Percentiles rank a stretch among this genome's conserved stretches.
These are phyloP conservation scores for Paraconiothyrium sp. DNA, from an alignment of 2,329 filamentous ascomycete species.

Conservation along the genomic window DNA sequence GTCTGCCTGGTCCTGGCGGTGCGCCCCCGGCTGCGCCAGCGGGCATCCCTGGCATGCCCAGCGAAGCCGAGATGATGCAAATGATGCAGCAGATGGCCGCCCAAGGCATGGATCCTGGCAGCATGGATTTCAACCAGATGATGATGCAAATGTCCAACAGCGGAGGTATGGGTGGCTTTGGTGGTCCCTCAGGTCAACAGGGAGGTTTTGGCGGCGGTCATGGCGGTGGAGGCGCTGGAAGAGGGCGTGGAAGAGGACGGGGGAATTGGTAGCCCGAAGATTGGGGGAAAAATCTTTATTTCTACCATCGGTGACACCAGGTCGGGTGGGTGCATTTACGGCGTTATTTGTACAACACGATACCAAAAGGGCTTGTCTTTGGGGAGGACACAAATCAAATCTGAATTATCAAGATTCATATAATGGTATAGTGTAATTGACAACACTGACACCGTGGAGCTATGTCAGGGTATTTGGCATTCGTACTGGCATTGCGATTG, in stretches of 20 bases:
- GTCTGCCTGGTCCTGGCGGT: constrained; percentile 21
- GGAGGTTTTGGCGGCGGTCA: constrained; percentile 39
- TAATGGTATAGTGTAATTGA: neutral
- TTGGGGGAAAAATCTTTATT: neutral
- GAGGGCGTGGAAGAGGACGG: constrained; percentile 39
- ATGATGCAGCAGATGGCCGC: constrained; percentile 64
- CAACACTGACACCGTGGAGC: neutral
- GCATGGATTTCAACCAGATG: constrained; percentile 47
- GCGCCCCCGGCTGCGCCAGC: constrained; percentile 36
- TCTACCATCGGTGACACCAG: constrained; percentile 4
- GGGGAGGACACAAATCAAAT: neutral
- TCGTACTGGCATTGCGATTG: neutral
- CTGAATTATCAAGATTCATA: neutral
- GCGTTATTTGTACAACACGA: constrained; percentile 19
- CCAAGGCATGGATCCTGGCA: constrained; percentile 54
- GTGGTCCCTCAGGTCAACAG: constrained; percentile 30
- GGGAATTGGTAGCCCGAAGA: constrained; percentile 34
- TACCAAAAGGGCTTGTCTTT: constrained; percentile 11
- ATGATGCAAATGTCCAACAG: constrained; percentile 49
- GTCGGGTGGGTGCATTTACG: constrained; percentile 11
- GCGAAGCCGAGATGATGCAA: constrained; percentile 67
- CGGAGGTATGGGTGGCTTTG: constrained; percentile 40
- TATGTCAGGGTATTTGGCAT: too few relatives aligned
- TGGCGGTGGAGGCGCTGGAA: constrained; percentile 40
- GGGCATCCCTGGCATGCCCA: constrained; percentile 49